Evolutionary conservation across 179 eudicot species (phyloP), one percentile per base, ranked within the genome.

Genomic region (Sideroxylon spinosum): DNA sequence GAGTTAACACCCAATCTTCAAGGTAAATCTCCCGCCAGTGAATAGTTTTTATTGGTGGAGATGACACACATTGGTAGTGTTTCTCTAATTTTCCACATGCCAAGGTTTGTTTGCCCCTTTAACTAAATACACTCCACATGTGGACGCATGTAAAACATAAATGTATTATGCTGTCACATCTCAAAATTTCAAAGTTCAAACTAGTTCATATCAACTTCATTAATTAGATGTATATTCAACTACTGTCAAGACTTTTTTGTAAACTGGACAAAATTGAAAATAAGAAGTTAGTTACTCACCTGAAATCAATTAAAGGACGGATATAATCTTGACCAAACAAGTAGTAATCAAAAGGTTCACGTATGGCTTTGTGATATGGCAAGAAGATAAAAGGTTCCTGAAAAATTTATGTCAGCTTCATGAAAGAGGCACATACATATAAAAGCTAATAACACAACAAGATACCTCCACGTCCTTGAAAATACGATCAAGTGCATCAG

Each of bases 271-370:
- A 79, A 55, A 62, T n/a, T 16, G n/a, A 26, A 1, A 52, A 65
- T 75, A 68, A 68, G 19, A 64, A 53, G 23, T 19, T 25, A 75
- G 52, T 71, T 59, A 81, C 91, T 86, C 79, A 96, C 99, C 91
- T 86, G 88, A 94, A 94, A 90, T 96, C 95, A 84, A 96, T 64
- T 84, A 96, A 81, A 37, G 97, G 95, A 32, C 91, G 89, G 69
- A 96, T 86, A 80, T 94, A 96, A 78, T 89, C 87, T 81, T 92
- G 96, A 75, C 90, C 98, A 87, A 96, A 94, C 82, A 79, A 82
- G 87, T 86, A 90, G 82, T 94, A 96, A 86, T 96, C 97, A 84
- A 85, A 85, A 64, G 99, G 99, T 83, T 94, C 92, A 50, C 97
- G 91, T 81, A 94, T 80, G 76, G 99, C 99, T 83, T 86, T 84